Conservation (phyloP, 2,329 filamentous ascomycete genomes). For the Atkinsonella texensis region DNA sequence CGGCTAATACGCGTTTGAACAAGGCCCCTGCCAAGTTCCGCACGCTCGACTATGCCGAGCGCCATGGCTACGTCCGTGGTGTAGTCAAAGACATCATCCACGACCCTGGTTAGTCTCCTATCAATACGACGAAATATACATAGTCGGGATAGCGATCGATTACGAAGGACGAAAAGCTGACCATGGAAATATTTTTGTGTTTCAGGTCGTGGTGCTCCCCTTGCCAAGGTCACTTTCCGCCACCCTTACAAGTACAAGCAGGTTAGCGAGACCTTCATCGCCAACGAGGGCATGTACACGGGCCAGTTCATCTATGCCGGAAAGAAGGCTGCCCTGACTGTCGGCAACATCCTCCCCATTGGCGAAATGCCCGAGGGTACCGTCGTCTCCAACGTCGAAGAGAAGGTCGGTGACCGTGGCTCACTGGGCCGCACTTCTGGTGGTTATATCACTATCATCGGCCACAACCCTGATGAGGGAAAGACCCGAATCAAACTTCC, state of each 20-base stretch:
- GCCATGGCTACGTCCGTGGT: constrained; percentile 95
- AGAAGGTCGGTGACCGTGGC: constrained; percentile 96
- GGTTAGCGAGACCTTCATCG: constrained; percentile 98
- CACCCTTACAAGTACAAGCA: constrained; percentile 98
- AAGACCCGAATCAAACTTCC: constrained; percentile 99
- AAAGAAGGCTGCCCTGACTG: constrained; percentile 93
- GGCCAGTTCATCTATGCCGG: constrained; percentile 99
- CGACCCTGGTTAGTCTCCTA: constrained; percentile 58
- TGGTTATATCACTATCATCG: constrained; percentile 98
- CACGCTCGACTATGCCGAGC: constrained; percentile 90
- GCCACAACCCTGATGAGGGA: constrained; percentile 97
- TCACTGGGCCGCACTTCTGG: constrained; percentile 92
- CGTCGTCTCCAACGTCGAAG: constrained; percentile 97
- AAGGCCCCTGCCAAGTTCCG: constrained; percentile 81
- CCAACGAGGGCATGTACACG: constrained; percentile 99
- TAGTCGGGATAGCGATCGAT: neutral
- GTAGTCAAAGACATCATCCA: constrained; percentile 99
- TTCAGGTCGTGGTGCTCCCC: constrained; percentile 73
- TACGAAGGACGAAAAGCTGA: constrained; percentile 11
- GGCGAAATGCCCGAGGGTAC: constrained; percentile 96
- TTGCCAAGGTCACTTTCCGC: constrained; percentile 94
- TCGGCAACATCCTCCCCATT: constrained; percentile 95
- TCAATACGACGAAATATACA: neutral
- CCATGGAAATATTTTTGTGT: constrained; percentile 11
- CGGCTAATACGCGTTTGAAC: constrained; percentile 80